A percentile compares a stretch with the other conserved stretches of the same genome.
Evolutionary conservation across 495 filamentous ascomycete genomes (phyloP).

Genomic region (Neurospora tetrasperma): DNA sequence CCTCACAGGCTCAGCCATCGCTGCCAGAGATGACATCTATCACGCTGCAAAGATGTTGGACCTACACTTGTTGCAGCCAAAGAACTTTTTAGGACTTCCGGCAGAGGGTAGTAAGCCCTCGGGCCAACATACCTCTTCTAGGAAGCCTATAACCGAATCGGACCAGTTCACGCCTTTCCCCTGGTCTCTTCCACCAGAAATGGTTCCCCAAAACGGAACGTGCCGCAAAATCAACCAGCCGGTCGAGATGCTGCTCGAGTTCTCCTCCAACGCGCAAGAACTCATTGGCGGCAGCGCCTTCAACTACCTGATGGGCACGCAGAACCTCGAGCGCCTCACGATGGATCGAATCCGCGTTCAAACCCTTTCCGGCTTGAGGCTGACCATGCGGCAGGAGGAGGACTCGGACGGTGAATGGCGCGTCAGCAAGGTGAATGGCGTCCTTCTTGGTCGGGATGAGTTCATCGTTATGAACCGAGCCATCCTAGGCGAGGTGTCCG

Average conservation of each 20-base stretch:
- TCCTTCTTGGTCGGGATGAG: constrained; percentile 80
- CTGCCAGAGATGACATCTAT: constrained; percentile 77
- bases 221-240: constrained; percentile 44
- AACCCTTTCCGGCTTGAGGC: constrained; percentile 63
- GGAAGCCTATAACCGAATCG: constrained; percentile 32
- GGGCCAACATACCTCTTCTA: constrained; percentile 15
- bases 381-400: constrained; percentile 69
- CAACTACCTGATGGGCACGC: constrained; percentile 44
- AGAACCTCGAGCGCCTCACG: constrained; percentile 36
- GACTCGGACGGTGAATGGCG: constrained; percentile 42
- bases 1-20: constrained; percentile 66
- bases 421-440: constrained; percentile 67
- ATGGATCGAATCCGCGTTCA: constrained; percentile 69
- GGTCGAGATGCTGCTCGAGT: constrained; percentile 67
- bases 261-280: constrained; percentile 57
- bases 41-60: constrained; percentile 82
- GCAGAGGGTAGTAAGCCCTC: constrained; percentile 32
- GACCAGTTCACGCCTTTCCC: constrained; percentile 75
- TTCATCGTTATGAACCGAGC: constrained; percentile 73
- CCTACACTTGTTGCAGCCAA: constrained; percentile 54
- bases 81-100: neutral
- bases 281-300: constrained; percentile 40
- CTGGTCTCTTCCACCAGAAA: constrained; percentile 71
- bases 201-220: constrained; percentile 63
- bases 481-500: constrained; percentile 61